phyloP scores from a whole-genome alignment of 2,329 filamentous ascomycete genomes.

The Alternaria sp. region DNA sequence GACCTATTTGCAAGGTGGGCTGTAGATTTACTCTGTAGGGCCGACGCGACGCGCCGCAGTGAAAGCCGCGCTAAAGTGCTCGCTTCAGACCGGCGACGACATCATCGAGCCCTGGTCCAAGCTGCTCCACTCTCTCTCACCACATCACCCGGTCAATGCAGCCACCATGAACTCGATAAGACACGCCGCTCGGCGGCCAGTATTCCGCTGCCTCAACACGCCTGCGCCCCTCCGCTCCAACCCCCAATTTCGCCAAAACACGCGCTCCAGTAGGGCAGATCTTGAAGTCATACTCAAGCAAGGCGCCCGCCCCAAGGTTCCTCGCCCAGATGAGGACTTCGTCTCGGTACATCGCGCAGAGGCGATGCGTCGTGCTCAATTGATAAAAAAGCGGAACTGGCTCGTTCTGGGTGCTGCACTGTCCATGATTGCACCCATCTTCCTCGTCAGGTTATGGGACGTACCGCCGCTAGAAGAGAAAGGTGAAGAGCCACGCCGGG shows the following conservation, averaged over 20 bases:
- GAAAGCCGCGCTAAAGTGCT: conserved; percentile 8
- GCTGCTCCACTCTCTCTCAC: conserved; percentile 17
- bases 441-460: conserved; percentile 47
- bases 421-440: conserved; percentile 50
- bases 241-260: conserved; percentile 29
- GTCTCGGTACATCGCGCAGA: conserved; percentile 49
- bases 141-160: conserved; percentile 6
- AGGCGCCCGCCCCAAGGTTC: conserved; percentile 17
- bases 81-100: conserved; percentile 16
- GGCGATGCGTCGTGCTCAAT: conserved; percentile 38
- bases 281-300: conserved; percentile 25
- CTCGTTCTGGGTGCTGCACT: conserved; percentile 46
- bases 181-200: conserved; percentile 38
- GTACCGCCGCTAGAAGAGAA: conserved; percentile 30
- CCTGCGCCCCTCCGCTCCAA: conserved; percentile 21
- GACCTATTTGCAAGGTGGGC: background rate
- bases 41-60: conserved; percentile 29
- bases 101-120: conserved; percentile 27
- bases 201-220: conserved; percentile 41
- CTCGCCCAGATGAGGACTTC: conserved; percentile 35
- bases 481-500: conserved; percentile 33
- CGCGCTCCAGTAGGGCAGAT: conserved; percentile 25
- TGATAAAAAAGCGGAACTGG: conserved; percentile 43
- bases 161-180: conserved; percentile 44
- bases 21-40: conserved; percentile 16